Conservation (phyloP, 73 alveolate genomes). For the Paramecium caudatum region DNA sequence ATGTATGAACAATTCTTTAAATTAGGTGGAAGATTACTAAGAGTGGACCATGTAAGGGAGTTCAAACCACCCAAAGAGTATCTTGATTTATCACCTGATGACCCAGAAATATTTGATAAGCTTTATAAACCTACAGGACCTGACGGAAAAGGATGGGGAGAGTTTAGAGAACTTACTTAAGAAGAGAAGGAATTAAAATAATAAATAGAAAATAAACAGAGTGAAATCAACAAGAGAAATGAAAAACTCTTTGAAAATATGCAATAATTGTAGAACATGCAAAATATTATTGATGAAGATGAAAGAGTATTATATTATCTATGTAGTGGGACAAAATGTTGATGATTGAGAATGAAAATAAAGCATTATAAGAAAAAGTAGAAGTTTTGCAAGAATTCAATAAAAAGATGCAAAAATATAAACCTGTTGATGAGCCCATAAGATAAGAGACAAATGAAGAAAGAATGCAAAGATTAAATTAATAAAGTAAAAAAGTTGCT, state of each 20-base stretch:
- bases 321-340: constrained; percentile 92
- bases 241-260: constrained; percentile 76
- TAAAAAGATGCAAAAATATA: constrained; percentile 31
- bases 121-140: constrained; percentile 98
- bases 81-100: constrained; percentile 83
- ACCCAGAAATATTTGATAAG: constrained; percentile 79
- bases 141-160: constrained; percentile 99
- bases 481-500: constrained; percentile 3
- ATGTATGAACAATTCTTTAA: constrained; percentile 65
- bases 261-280: constrained; percentile 45
- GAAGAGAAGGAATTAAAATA: constrained; percentile 86
- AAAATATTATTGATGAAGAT: constrained; percentile 72
- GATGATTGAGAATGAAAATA: constrained; percentile 85
- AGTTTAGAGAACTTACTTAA: constrained; percentile 88
- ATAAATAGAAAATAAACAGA: constrained; percentile 68
- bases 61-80: constrained; percentile 94
- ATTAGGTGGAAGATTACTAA: constrained; percentile 84
- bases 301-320: constrained; percentile 65
- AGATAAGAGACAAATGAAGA: constrained; percentile 30
- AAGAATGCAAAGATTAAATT: neutral
- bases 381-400: constrained; percentile 27
- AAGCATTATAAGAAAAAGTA: constrained; percentile 79
- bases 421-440: neutral
- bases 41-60: constrained; percentile 95
- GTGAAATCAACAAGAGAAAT: constrained; percentile 63